Evolutionary conservation across 192 early-diverging fungal genomes (phyloP).

Genomic region (Spinellus fusiger): DNA sequence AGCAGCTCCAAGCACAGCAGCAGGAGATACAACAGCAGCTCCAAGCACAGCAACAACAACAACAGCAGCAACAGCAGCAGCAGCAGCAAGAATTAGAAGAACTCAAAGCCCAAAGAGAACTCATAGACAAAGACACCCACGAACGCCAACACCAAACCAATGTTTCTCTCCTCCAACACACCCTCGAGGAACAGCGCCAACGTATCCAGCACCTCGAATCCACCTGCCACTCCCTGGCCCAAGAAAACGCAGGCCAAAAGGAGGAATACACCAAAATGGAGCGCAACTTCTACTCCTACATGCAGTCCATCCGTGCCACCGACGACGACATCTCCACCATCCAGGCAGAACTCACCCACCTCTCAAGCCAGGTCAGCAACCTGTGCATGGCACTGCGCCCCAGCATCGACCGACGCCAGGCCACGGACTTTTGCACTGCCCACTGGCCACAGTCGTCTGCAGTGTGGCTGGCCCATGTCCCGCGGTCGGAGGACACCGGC

Average conservation of each 20-base stretch:
- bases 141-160: no score
- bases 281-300: constrained; percentile 18
- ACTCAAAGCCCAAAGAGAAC: neutral
- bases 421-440: constrained; percentile 11
- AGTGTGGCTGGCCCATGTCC: constrained; percentile 1
- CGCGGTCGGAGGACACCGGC: neutral
- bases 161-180: no score
- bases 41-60: no score
- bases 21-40: no score
- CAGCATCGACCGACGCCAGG: constrained; percentile 7
- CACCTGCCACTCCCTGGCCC: neutral
- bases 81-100: constrained; percentile 1
- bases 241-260: constrained; percentile 8
- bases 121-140: neutral
- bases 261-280: constrained; percentile 18
- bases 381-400: constrained; percentile 16
- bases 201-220: neutral
- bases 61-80: no score
- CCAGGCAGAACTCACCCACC: constrained; percentile 31
- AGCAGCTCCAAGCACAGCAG: no score
- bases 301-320: constrained; percentile 35
- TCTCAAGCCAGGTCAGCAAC: constrained; percentile 22
- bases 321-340: constrained; percentile 46
- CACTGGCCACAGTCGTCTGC: constrained; percentile 1
- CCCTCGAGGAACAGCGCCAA: neutral